Evolutionary conservation across 805 yeast genomes (phyloP).

Genomic region (Diddensiella transvaalensis): DNA sequence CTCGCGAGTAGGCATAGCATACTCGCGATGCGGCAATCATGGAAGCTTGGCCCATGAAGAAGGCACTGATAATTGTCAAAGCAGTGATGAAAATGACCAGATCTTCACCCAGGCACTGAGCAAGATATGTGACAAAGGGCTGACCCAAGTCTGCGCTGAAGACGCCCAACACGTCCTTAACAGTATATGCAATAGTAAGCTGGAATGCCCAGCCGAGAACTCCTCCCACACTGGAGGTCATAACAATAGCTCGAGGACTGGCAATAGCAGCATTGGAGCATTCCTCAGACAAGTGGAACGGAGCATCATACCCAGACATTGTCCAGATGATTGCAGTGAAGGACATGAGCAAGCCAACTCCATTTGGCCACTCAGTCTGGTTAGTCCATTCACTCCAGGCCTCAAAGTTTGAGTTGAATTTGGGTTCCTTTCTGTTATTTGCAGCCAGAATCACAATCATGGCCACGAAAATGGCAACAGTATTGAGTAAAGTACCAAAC

Average conservation of each 20-base stretch:
- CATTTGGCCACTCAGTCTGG: constrained; percentile 61
- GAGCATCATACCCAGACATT: constrained; percentile 73
- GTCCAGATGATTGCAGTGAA: constrained; percentile 42
- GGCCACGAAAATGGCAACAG: constrained; percentile 48
- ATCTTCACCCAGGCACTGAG: constrained; percentile 44
- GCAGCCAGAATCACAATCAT: constrained; percentile 53
- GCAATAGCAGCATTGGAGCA: constrained; percentile 60
- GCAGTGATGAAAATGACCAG: constrained; percentile 43
- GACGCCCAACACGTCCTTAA: constrained; percentile 44
- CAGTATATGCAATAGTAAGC: constrained; percentile 59
- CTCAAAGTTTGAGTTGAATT: constrained; percentile 45
- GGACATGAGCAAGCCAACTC: constrained; percentile 53
- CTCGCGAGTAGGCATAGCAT: constrained; percentile 64
- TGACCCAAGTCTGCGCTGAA: constrained; percentile 54
- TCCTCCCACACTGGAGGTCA: constrained; percentile 56
- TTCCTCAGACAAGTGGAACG: constrained; percentile 73
- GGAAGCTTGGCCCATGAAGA: constrained; percentile 54
- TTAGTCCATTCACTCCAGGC: constrained; percentile 55
- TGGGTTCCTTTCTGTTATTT: constrained; percentile 37
- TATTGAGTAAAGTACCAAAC: constrained; percentile 47
- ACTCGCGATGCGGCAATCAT: constrained; percentile 66
- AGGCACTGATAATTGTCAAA: constrained; percentile 43
- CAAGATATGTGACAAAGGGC: constrained; percentile 54
- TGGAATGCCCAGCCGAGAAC: constrained; percentile 53
- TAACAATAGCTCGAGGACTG: constrained; percentile 63